phyloP scores from a whole-genome alignment of 139 green algal genomes.

The Closterium sp. region DNA sequence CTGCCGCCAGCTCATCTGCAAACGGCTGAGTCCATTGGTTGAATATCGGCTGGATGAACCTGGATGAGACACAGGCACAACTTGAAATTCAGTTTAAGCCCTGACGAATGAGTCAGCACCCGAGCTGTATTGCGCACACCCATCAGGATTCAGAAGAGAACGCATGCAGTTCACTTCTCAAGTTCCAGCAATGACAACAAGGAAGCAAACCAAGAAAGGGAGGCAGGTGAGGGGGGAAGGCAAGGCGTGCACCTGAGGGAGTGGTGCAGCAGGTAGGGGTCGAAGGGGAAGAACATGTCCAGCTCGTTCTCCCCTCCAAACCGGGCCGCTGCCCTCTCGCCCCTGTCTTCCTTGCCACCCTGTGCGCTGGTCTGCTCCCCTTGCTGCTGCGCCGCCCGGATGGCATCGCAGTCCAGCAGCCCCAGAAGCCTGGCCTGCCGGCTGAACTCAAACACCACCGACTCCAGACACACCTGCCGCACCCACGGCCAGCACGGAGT shows the following conservation, averaged over 20 bases:
- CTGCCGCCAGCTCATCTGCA: background rate
- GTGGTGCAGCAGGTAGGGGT: slow-evolving; percentile 81
- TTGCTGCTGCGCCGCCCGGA: background rate
- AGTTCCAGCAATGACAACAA: background rate
- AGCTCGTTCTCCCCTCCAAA: slow-evolving; percentile 62
- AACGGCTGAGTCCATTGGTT: slow-evolving; percentile 16
- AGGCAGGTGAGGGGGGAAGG: background rate
- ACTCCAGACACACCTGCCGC: slow-evolving; percentile 41
- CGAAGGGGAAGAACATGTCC: slow-evolving; percentile 94
- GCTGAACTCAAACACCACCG: slow-evolving; percentile 36
- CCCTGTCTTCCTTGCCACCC: background rate
- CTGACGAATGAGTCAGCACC: too few species aligned
- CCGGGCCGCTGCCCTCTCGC: background rate
- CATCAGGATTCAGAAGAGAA: too few species aligned
- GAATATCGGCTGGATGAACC: slow-evolving; percentile 23
- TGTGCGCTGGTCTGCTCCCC: background rate
- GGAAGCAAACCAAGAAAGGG: background rate
- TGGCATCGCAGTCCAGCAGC: slow-evolving; percentile 24
- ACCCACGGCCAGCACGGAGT: background rate
- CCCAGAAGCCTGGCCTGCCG: slow-evolving; percentile 3
- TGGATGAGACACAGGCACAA: background rate
- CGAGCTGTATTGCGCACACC: too few species aligned
- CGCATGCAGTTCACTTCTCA: background rate
- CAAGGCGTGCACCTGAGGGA: slow-evolving; percentile 11
- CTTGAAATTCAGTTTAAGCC: too few species aligned